Base-by-base conservation (phyloP, 2,329 filamentous ascomycete genomes). In the Colletotrichum plurivorum region DNA sequence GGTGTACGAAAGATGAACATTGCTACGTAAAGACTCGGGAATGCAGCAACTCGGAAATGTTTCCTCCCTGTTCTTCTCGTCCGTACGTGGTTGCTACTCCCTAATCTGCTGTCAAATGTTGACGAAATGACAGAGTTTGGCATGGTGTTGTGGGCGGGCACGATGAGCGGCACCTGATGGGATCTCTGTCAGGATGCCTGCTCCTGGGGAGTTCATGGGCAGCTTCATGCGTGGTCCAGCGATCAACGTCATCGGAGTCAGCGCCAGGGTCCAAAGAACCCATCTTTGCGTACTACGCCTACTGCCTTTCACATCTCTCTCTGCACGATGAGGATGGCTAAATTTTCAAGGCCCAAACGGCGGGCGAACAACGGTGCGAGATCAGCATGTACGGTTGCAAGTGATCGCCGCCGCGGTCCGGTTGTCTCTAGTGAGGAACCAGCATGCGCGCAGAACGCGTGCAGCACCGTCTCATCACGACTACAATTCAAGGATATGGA, bases 381-480 rank as follows among this genome's bases (percentile, higher is more conserved):
- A 61, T 67, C 53, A 67, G 56, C 67, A 51, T 12, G 45, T 61
- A 55, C 36, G 54, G 46, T 56, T 55, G 51, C 55, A 45, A 69
- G 39, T 16, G 61, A 65, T 69, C 55, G 61, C 43, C 43, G 43
- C 16, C 15, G 43, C 56, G 36, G 51, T 41, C 55, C 25, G 45
- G 55, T 25, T 46, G 51, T 55, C 67, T 69, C 52, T 54, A 69
- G 62, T 69, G 67, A 69, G 63, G 63, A 22, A 31, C 53, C 27
- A 36, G 13, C 15, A 2, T 10, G 6, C 41, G 41, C 16, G 41
- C 41, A n/a, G 13, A 43, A 43, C 41, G 10, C 5, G 41, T n/a
- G 41, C 41, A 43, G 41, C 13, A 5, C 41, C 16, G 5, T 43
- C 13, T 43, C 41, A 36, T 36, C 31, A 36, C 31, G 10, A 36